Evolutionary conservation across 169 alveolate genomes (phyloP).

Genomic region (Theileria luwenshuni): DNA sequence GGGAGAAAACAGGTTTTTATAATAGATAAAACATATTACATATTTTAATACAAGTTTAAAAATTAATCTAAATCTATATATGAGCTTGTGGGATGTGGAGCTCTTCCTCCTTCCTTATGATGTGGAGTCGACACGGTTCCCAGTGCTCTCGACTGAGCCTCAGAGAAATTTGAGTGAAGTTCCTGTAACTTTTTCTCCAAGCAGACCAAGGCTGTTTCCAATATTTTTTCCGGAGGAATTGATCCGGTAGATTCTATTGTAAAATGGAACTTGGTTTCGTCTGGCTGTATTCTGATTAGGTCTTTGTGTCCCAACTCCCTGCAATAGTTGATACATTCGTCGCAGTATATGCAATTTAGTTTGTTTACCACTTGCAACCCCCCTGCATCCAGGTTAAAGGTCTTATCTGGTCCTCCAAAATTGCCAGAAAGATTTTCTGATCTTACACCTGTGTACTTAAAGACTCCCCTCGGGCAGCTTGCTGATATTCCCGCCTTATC

Average conservation of each 20-base stretch:
- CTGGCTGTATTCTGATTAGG: slow-evolving; percentile 71
- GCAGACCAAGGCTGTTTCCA: slow-evolving; percentile 85
- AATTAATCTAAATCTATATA: slow-evolving; percentile 37
- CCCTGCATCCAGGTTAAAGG: slow-evolving; percentile 13
- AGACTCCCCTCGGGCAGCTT: slow-evolving; percentile 90
- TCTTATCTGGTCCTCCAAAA: slow-evolving; percentile 9
- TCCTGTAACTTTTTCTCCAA: slow-evolving; percentile 79
- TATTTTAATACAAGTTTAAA: slow-evolving; percentile 4
- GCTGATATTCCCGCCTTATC: slow-evolving; percentile 73
- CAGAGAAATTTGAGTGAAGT: slow-evolving; percentile 56
- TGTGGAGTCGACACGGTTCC: slow-evolving; percentile 44
- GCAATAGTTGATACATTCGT: slow-evolving; percentile 68
- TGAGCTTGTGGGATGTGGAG: slow-evolving; percentile 32
- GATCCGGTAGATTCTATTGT: slow-evolving; percentile 91
- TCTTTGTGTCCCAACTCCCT: slow-evolving; percentile 75
- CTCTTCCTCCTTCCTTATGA: slow-evolving; percentile 17
- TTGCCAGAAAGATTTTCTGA: slow-evolving; percentile 23
- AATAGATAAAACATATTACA: too few relatives aligned
- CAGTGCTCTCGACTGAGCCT: slow-evolving; percentile 63
- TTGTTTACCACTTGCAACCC: slow-evolving; percentile 46
- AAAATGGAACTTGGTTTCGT: slow-evolving; percentile 78
- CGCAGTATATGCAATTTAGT: slow-evolving; percentile 68
- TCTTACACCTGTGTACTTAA: slow-evolving; percentile 63
- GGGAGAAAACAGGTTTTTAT: background rate
- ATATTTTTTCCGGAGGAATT: slow-evolving; percentile 90